Evolutionary conservation across 2,329 filamentous ascomycete species (phyloP).

Genomic region (Trichoderma sp.): DNA sequence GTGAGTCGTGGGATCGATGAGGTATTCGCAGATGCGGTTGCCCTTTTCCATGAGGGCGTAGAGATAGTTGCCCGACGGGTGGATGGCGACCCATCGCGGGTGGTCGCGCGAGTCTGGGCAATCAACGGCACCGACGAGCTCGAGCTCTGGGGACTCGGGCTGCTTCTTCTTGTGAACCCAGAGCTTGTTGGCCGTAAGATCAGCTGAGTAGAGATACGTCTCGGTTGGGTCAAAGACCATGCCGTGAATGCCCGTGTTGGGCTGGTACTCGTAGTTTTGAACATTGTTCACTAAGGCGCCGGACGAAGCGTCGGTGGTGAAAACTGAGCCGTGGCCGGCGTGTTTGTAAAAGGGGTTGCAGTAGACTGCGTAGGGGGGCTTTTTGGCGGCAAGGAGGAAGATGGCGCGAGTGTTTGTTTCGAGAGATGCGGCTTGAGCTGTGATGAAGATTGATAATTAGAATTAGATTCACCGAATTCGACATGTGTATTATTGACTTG

Average conservation of each 20-base stretch:
- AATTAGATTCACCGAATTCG: background rate
- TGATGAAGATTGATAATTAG: background rate
- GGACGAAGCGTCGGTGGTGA: slow-evolving; percentile 57
- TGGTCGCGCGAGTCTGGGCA: slow-evolving; percentile 75
- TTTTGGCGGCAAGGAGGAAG: slow-evolving; percentile 79
- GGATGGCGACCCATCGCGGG: slow-evolving; percentile 86
- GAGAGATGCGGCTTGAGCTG: slow-evolving; percentile 68
- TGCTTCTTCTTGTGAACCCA: slow-evolving; percentile 76
- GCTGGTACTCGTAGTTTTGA: slow-evolving; percentile 74
- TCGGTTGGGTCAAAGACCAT: slow-evolving; percentile 79
- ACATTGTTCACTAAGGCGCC: slow-evolving; percentile 66
- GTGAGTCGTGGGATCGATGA: slow-evolving; percentile 73
- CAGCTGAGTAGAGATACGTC: slow-evolving; percentile 77
- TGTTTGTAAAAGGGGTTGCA: slow-evolving; percentile 89
- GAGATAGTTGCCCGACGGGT: slow-evolving; percentile 75
- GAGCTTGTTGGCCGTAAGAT: slow-evolving; percentile 76
- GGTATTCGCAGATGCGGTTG: slow-evolving; percentile 80
- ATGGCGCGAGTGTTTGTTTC: slow-evolving; percentile 86
- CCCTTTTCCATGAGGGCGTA: slow-evolving; percentile 91
- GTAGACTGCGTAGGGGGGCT: slow-evolving; percentile 81
- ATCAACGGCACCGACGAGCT: slow-evolving; percentile 71
- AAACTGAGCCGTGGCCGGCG: slow-evolving; percentile 80
- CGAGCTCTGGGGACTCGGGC: slow-evolving; percentile 56
- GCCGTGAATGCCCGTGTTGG: slow-evolving; percentile 74
- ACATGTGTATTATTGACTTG: background rate